Base-by-base conservation (phyloP, 2,329 filamentous ascomycete species). In the Paraconiothyrium brasiliense region DNA sequence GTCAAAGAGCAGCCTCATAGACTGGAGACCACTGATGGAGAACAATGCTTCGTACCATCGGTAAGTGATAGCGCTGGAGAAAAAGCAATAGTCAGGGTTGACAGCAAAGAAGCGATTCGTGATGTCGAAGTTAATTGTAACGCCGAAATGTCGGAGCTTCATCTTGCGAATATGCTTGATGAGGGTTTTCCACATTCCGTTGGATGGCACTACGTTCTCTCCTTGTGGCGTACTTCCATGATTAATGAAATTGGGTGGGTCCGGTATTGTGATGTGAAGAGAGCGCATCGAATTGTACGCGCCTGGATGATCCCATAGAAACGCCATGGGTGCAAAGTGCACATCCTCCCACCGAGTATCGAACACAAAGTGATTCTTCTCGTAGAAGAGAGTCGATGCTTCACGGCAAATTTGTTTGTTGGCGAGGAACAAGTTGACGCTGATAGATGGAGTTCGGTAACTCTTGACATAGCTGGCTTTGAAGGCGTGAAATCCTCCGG, bases 231-330 rank as follows among this genome's bases (percentile, higher is more conserved):
- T 39, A 16, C n/a, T 10, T 4, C 24, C 49, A 16, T 39, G n/a
- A 10, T 39, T 24, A 9, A 27, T 13, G 13, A 39, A 52, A 20
- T 39, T 24, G 11, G 49, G 49, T 11, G 32, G n/a, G 5, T 39
- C 35, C 2, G 16, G 34, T n/a, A 52, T 52, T 3, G 8, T 2
- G 5, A 52, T 52, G 20, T 52, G 49, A 13, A 52, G 35, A 8
- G 49, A 52, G 11, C 49, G 49, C 22, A 52, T 22, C 49, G 34
- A 52, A 2, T 16, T n/a, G 20, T 52, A 52, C 4, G 49, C 34
- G 16, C 49, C 34, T 7, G 49, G 20, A 20, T 52, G 49, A 11
- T 52, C 49, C n/a, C 24, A 39, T 27, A 52, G 16, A 20, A 52
- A 52, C 27, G 49, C 49, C 34, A 37, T 10, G 10, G 49, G 49